Evolutionary conservation across 257 asterid genomes (phyloP).

Genomic region (Scutellaria baicalensis): DNA sequence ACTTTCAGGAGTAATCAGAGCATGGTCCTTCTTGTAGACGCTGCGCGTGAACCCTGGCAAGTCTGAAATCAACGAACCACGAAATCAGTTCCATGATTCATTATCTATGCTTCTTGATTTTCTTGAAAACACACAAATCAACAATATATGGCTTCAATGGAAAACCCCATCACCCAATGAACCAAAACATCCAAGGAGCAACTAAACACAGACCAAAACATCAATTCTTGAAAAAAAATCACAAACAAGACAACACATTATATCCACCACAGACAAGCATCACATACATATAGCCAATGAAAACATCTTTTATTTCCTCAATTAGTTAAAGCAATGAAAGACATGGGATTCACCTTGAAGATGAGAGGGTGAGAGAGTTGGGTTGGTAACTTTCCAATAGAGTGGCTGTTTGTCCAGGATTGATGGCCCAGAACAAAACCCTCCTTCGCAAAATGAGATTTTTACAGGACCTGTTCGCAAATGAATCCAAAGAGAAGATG

Average conservation of each 20-base stretch:
- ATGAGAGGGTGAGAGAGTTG: slow-evolving; percentile 89
- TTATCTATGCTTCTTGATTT: neutral
- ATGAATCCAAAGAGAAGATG: neutral
- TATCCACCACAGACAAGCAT: neutral
- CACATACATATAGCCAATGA: neutral
- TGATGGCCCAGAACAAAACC: slow-evolving; percentile 76
- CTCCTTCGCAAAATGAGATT: slow-evolving; percentile 36
- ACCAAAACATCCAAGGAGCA: neutral
- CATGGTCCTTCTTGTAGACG: slow-evolving; percentile 75
- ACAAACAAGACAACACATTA: neutral
- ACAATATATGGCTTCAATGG: neutral
- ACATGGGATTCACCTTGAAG: slow-evolving; percentile 48
- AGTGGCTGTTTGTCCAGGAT: slow-evolving; percentile 49
- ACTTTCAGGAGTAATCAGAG: slow-evolving; percentile 93
- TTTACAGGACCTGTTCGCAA: slow-evolving; percentile 31
- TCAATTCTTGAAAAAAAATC: neutral
- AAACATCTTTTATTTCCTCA: neutral
- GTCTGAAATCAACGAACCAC: slow-evolving; percentile 39
- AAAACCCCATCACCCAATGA: neutral
- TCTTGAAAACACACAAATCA: neutral
- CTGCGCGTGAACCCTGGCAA: slow-evolving; percentile 97
- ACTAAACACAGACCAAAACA: neutral
- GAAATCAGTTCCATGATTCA: neutral
- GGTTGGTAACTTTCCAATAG: slow-evolving; percentile 84
- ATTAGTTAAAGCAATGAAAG: neutral